Percentiles rank a stretch among this genome's conserved stretches.
phyloP scores from a whole-genome alignment of 2,329 filamentous ascomycete species.

The Allantophomopsis cytisporea region DNA sequence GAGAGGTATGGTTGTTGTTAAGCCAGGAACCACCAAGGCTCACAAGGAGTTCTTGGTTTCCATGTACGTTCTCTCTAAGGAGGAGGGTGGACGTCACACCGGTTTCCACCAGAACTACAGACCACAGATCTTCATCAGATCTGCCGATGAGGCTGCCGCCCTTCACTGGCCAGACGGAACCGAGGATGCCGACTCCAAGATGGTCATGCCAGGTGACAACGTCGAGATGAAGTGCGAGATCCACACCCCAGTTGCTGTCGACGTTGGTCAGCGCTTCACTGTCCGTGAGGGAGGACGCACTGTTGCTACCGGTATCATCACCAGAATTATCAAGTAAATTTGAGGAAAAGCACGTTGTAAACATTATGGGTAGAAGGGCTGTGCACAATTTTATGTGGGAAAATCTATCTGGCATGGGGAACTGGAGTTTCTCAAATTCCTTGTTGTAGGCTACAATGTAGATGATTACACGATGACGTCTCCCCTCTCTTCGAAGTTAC shows the following conservation, averaged over 20 bases:
- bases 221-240: conserved; percentile 90
- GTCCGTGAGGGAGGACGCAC: conserved; percentile 92
- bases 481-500: too few species aligned
- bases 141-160: conserved; percentile 66
- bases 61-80: conserved; percentile 94
- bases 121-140: conserved; percentile 91
- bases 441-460: too few species aligned
- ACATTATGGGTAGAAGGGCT: too few species aligned
- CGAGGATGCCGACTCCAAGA: conserved; percentile 57
- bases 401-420: too few species aligned
- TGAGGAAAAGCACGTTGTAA: not conserved
- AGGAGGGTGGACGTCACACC: conserved; percentile 94
- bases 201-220: conserved; percentile 98
- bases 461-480: too few species aligned
- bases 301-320: conserved; percentile 72
- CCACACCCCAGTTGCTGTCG: conserved; percentile 73
- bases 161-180: conserved; percentile 80
- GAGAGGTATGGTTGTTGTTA: conserved; percentile 87
- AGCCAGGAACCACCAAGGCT: conserved; percentile 72
- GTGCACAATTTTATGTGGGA: too few species aligned
- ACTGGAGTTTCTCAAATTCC: too few species aligned
- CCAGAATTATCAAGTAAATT: conserved; percentile 46
- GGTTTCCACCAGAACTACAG: conserved; percentile 95
- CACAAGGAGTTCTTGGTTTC: conserved; percentile 88
- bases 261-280: conserved; percentile 93